Evolutionary conservation across 371 early-diverging fungal genomes (phyloP).

Genomic region (Mortierella sp.): DNA sequence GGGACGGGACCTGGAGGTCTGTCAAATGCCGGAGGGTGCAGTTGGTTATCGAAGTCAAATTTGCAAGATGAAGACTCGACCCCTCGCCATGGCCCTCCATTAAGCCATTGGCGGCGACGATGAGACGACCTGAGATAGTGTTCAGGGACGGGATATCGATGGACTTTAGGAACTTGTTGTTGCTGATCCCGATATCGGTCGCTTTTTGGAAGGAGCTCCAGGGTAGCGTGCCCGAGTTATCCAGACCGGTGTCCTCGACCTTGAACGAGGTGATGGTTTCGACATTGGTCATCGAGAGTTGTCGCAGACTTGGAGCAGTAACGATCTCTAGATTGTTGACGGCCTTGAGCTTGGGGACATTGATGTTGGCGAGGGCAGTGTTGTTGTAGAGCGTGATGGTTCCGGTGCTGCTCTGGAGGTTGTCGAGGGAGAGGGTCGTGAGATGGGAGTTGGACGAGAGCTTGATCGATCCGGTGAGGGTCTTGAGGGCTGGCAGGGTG

Average conservation of each 20-base stretch:
- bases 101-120: slow-evolving; percentile 62
- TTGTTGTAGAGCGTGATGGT: slow-evolving; percentile 62
- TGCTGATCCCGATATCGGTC: slow-evolving; percentile 58
- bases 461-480: slow-evolving; percentile 62
- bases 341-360: slow-evolving; percentile 56
- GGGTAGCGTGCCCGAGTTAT: slow-evolving; percentile 56
- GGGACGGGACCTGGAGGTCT: slow-evolving; percentile 47
- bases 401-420: slow-evolving; percentile 62
- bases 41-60: slow-evolving; percentile 40
- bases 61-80: slow-evolving; percentile 17
- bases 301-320: slow-evolving; percentile 58
- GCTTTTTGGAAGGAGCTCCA: slow-evolving; percentile 53
- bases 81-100: slow-evolving; percentile 36
- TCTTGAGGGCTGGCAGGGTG: slow-evolving; percentile 57
- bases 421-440: slow-evolving; percentile 58
- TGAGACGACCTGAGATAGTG: slow-evolving; percentile 48
- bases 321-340: slow-evolving; percentile 61
- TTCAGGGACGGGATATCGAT: slow-evolving; percentile 58
- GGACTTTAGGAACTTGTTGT: slow-evolving; percentile 63
- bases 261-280: slow-evolving; percentile 60
- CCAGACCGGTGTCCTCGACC: slow-evolving; percentile 60
- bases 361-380: slow-evolving; percentile 57
- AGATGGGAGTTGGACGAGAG: slow-evolving; percentile 59
- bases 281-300: slow-evolving; percentile 60
- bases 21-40: slow-evolving; percentile 40